Evolutionary conservation across 257 asterid species (phyloP), one percentile per base, ranked within the genome.

Genomic region (Anisodus tanguticus): DNA sequence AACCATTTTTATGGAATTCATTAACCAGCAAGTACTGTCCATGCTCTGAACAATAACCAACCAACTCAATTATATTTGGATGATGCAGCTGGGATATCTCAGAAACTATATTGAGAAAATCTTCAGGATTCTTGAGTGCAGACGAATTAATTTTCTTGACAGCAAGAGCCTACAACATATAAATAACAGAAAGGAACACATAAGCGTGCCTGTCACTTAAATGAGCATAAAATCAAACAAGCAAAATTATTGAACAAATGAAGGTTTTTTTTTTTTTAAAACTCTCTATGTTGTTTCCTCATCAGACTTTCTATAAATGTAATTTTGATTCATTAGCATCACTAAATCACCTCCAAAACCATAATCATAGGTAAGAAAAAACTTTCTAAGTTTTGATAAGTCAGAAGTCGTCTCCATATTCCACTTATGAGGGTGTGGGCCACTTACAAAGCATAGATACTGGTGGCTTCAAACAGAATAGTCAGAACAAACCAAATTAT

Each of bases 31-130:
- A 85, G 88, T 92, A 94, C 66, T 97, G 98, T 76, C 97, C 95
- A 55, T 97, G 95, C 91, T 97, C 99, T 7, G 93, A 93, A 86
- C 98, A 97, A 84, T 95, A 97, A 9, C 99, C 99, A 12, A 93
- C 92, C 84, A 97, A 86, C 87, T 95, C 97, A 12, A 94, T 92
- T 63, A 97, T 94, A 83, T 95, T 97, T 13, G 95, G 97, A 80
- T 97, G 98, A 81, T 93, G 92, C 83, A 97, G 87, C 59, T 86
- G 91, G 8, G 98, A 92, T 80, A 91, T 87, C 84, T 87, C 97
- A 0, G 97, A 93, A 26, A 95, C 98, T 2, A 93, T 90, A 81
- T 87, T 93, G 62, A 93, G 86, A 85, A 97, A 97, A 83, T 93
- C 95, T 82, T 93, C 96, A 26, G 94, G 86, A 84, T 85, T 85